Percentiles rank a stretch among this genome's conserved stretches.
phyloP scores from a whole-genome alignment of 768 basidiomycete species.

The Boletales sp. region DNA sequence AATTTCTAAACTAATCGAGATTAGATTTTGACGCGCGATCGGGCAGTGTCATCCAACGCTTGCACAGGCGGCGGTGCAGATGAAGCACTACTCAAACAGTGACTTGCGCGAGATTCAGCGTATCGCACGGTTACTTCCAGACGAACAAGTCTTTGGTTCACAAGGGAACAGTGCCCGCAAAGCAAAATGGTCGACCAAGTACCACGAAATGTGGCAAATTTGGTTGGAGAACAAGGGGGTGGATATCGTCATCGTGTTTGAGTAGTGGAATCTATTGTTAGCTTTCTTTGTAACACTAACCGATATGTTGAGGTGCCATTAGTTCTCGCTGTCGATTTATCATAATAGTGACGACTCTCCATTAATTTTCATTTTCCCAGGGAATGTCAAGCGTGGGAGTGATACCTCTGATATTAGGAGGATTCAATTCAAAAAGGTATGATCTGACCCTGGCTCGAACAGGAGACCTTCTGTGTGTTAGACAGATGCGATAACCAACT shows the following conservation, averaged over 20 bases:
- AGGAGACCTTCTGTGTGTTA: constrained; percentile 53
- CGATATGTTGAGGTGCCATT: background rate
- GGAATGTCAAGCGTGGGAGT: too few species aligned
- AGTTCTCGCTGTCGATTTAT: background rate
- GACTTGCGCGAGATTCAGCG: constrained; percentile 40
- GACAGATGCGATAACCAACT: constrained; percentile 84
- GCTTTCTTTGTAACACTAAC: background rate
- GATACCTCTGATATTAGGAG: too few species aligned
- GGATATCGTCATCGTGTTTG: constrained; percentile 35
- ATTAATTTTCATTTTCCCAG: too few species aligned
- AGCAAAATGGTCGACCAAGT: constrained; percentile 24
- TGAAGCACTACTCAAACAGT: constrained; percentile 35
- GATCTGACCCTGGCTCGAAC: constrained; percentile 22
- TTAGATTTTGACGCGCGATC: too few species aligned
- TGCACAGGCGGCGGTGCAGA: constrained; percentile 29
- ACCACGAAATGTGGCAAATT: constrained; percentile 35
- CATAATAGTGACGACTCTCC: too few species aligned
- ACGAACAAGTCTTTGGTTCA: constrained; percentile 34
- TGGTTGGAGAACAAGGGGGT: constrained; percentile 37
- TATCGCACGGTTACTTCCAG: constrained; percentile 38
- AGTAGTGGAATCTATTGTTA: constrained; percentile 5
- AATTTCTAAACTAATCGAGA: too few species aligned
- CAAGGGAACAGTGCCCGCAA: background rate
- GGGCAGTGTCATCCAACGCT: constrained; percentile 35
- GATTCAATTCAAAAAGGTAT: background rate